phyloP scores from a whole-genome alignment of 2,329 filamentous ascomycete genomes.

The Hyphodiscus sp. region DNA sequence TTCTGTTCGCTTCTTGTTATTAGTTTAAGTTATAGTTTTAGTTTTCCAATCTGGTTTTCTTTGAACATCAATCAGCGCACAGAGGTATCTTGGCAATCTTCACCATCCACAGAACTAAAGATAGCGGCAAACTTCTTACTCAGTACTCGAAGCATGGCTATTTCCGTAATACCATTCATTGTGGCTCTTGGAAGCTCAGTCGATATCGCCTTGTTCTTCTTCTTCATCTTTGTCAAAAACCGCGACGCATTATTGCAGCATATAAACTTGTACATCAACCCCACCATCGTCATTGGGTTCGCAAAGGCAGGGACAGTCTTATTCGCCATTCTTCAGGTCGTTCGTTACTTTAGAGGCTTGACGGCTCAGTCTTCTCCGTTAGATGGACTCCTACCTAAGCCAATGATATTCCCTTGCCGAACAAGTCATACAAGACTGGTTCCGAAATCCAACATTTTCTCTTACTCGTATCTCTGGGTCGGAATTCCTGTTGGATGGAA shows the following conservation, averaged over 20 bases:
- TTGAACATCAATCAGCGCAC: background rate
- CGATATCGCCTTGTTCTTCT: background rate
- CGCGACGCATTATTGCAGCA: conserved; percentile 4
- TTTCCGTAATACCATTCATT: background rate
- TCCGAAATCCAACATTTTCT: conserved; percentile 61
- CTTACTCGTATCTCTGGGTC: conserved; percentile 63
- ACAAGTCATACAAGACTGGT: conserved; percentile 62
- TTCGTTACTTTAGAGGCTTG: conserved; percentile 17
- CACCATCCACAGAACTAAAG: background rate
- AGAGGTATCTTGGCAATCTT: background rate
- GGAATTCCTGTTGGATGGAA: conserved; percentile 60
- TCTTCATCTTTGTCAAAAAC: conserved; percentile 6
- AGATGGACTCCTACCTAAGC: conserved; percentile 22
- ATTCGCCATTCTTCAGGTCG: conserved; percentile 15
- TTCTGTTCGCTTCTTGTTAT: background rate
- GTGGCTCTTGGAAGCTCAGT: background rate
- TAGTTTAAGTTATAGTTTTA: too few species aligned
- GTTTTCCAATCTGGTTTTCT: background rate
- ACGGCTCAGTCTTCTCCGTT: conserved; percentile 1
- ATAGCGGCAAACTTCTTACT: background rate
- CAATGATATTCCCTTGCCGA: conserved; percentile 56
- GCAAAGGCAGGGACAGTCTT: background rate
- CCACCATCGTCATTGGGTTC: conserved; percentile 7
- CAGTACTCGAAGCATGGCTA: background rate
- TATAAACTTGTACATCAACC: conserved; percentile 6